Evolutionary conservation across 768 basidiomycete genomes (phyloP).

Genomic region (Boletus edulis): DNA sequence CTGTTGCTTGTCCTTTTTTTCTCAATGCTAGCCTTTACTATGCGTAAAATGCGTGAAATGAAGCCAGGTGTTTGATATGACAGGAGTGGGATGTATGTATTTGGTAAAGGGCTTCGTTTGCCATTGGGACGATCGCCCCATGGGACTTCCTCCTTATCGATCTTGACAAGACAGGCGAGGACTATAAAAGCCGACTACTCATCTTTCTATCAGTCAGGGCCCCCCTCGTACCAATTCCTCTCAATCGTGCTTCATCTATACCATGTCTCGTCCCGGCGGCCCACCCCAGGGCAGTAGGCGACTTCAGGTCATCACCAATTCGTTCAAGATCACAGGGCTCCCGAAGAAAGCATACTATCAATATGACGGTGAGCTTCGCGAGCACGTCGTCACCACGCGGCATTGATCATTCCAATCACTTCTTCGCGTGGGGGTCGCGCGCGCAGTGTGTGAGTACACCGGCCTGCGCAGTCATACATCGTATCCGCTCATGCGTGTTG

Average conservation of each 20-base stretch:
- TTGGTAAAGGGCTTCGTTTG: neutral
- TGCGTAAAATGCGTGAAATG: neutral
- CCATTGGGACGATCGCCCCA: slow-evolving; percentile 1
- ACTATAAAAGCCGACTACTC: slow-evolving; percentile 6
- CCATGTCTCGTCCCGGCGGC: slow-evolving; percentile 21
- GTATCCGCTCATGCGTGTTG: neutral
- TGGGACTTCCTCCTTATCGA: slow-evolving; percentile 22
- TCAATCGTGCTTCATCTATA: slow-evolving; percentile 4
- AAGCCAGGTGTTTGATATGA: neutral
- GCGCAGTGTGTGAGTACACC: slow-evolving; percentile 27
- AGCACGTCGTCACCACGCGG: slow-evolving; percentile 2
- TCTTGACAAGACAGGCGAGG: slow-evolving; percentile 1
- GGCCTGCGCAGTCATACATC: neutral
- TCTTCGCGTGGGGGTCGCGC: neutral
- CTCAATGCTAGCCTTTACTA: slow-evolving; percentile 14
- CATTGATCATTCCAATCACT: slow-evolving; percentile 5
- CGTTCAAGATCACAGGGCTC: slow-evolving; percentile 28
- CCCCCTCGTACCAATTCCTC: neutral
- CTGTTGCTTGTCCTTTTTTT: slow-evolving; percentile 22
- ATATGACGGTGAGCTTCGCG: slow-evolving; percentile 30
- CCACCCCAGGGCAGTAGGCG: slow-evolving; percentile 12
- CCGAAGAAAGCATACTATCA: slow-evolving; percentile 29
- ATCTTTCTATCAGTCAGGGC: neutral
- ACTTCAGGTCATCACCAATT: slow-evolving; percentile 33
- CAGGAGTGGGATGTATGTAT: neutral